phyloP scores from a whole-genome alignment of 1,139 yeast genomes.

The Entelexis sorbosivorans region DNA sequence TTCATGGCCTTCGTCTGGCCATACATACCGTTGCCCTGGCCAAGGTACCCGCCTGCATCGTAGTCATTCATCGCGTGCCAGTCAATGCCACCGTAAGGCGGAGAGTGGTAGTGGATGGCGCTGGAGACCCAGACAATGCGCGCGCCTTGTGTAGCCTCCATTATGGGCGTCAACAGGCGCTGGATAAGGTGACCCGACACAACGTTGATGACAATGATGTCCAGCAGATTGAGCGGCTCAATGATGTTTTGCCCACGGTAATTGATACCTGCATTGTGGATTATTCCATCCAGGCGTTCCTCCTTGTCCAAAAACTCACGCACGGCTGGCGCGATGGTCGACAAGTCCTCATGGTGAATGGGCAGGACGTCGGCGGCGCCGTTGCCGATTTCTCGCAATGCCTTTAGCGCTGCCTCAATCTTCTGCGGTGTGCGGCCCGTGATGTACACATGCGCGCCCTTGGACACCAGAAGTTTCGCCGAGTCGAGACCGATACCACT shows the following conservation, averaged over 20 bases:
- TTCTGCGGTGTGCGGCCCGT: conserved; percentile 25
- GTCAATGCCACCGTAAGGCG: conserved; percentile 26
- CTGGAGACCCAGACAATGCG: conserved; percentile 58
- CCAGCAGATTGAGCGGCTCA: conserved; percentile 38
- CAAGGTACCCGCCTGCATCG: conserved; percentile 17
- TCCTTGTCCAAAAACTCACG: conserved; percentile 29
- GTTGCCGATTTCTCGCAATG: conserved; percentile 16
- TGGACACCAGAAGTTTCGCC: conserved; percentile 22
- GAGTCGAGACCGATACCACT: conserved; percentile 28
- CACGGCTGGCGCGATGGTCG: conserved; percentile 37
- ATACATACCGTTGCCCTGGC: conserved; percentile 24
- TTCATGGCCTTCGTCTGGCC: conserved; percentile 29
- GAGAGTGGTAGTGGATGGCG: conserved; percentile 41
- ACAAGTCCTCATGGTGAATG: conserved; percentile 38
- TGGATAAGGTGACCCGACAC: conserved; percentile 43
- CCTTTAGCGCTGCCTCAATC: conserved; percentile 19
- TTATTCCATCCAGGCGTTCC: conserved; percentile 34
- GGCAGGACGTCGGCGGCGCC: conserved; percentile 23
- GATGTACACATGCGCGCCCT: conserved; percentile 28
- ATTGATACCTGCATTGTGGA: conserved; percentile 47
- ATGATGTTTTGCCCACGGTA: conserved; percentile 33
- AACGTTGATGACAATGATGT: conserved; percentile 42
- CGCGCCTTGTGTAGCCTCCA: conserved; percentile 34
- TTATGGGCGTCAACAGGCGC: conserved; percentile 40
- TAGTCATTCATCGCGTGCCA: conserved; percentile 23